These are phyloP conservation scores for Penstemon barbatus DNA, from an alignment of 257 asterid genomes.

Conservation along the genomic window DNA sequence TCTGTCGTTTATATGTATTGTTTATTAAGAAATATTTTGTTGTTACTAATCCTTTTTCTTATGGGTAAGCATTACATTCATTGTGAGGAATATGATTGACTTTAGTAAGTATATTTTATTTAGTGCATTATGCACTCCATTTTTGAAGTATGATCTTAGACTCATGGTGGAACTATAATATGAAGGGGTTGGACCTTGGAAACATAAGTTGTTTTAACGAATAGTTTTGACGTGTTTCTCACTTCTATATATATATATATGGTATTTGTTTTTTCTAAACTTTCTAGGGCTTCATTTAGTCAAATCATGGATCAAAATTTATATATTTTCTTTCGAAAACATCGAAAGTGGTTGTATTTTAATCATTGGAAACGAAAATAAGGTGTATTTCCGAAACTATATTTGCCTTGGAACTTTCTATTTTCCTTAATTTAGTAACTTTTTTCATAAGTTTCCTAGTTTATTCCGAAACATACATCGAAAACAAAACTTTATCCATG, in stretches of 20 bases:
- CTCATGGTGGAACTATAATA: constrained; percentile 9
- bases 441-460: no score
- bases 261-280: background rate
- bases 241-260: background rate
- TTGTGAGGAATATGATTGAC: background rate
- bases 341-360: no score
- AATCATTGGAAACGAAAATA: no score
- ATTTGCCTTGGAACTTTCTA: no score
- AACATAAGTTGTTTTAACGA: constrained; percentile 7
- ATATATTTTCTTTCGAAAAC: no score
- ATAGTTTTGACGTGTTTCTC: constrained; percentile 17
- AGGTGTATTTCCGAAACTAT: no score
- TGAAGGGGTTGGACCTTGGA: constrained; percentile 2
- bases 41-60: constrained; percentile 7
- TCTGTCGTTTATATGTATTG: constrained; percentile 19
- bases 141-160: background rate
- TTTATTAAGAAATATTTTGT: constrained; percentile 10
- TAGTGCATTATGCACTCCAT: background rate
- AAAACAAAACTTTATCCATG: background rate
- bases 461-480: no score
- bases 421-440: no score
- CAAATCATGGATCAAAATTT: no score
- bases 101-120: background rate
- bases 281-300: background rate
- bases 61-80: background rate